Percentiles rank a stretch among this genome's conserved stretches.
phyloP scores from a whole-genome alignment of 176 grass and related monocot genomes.

The Lolium rigidum region DNA sequence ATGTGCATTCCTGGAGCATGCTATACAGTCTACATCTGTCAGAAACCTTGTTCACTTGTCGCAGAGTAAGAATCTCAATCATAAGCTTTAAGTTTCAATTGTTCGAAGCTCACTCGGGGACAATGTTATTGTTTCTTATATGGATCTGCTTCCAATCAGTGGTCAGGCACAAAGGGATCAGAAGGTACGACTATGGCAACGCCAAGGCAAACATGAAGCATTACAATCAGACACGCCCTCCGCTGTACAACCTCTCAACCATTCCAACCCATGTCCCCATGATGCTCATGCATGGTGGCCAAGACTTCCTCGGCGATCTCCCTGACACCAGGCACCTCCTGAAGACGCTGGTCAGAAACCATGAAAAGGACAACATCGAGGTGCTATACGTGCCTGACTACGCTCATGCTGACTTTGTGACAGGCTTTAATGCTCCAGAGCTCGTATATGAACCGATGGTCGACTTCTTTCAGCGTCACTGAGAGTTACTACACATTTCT shows the following conservation, averaged over 20 bases:
- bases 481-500: background rate
- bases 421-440: slow-evolving; percentile 42
- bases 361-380: slow-evolving; percentile 36
- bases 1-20: slow-evolving; percentile 53
- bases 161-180: slow-evolving; percentile 38
- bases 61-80: slow-evolving; percentile 44
- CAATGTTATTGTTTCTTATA: background rate
- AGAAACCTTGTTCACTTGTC: slow-evolving; percentile 61
- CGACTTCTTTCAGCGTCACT: slow-evolving; percentile 56
- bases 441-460: slow-evolving; percentile 53
- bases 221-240: slow-evolving; percentile 41
- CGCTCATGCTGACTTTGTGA: slow-evolving; percentile 51
- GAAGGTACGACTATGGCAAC: slow-evolving; percentile 54
- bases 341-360: slow-evolving; percentile 26
- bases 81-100: background rate
- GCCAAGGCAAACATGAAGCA: slow-evolving; percentile 53
- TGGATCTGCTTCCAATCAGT: slow-evolving; percentile 25
- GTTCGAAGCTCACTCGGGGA: background rate
- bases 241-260: slow-evolving; percentile 40
- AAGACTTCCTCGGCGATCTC: slow-evolving; percentile 44
- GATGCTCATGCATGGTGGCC: slow-evolving; percentile 54
- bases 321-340: slow-evolving; percentile 52
- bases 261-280: slow-evolving; percentile 47
- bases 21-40: slow-evolving; percentile 49
- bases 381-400: slow-evolving; percentile 43